Base-by-base conservation (phyloP, 352 stramenopile species). In the Phytopythium kandeliae region DNA sequence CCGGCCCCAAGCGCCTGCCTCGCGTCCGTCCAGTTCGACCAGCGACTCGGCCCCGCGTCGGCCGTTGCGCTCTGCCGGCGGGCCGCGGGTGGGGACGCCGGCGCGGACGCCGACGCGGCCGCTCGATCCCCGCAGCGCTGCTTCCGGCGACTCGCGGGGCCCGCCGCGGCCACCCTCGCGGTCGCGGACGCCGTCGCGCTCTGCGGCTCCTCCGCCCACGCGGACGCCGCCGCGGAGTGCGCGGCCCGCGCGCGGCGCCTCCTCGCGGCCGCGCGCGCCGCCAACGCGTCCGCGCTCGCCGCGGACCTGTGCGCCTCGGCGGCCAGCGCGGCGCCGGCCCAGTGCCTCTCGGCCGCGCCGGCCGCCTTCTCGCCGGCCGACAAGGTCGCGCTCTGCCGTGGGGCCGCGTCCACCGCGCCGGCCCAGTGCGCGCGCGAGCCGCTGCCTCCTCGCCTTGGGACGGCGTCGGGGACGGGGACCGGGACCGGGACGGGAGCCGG, bases 381-480 rank as follows among this genome's bases (percentile, higher is more conserved):
- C 7, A 83, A 83, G 22, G 48, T 67, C 0, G 41, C 51, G 16
- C 58, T 89, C 4, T 86, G 78, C 30, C 51, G 49, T 1, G 40
- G 69, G 15, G 64, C 78, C 5, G 51, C 62, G 17, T 74, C 58
- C n/a, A 54, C 65, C 4, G 65, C 49, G 2, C 75, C 73, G 30
- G 65, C 64, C 2, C 44, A 37, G 0, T 88, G 74, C 37, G 77
- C 65, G 1, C 48, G 54, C 12, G 49, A 50, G n/a, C 40, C 42
- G 5, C 44, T 63, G 12, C 58, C 57, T 15, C 56, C 65, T 6
- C 51, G n/a, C n/a, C n/a, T n/a, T n/a, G n/a, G n/a, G n/a, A n/a
- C n/a, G n/a, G n/a, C n/a, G n/a, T n/a, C n/a, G n/a, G n/a, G n/a
- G n/a, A n/a, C n/a, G n/a, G n/a, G n/a, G n/a, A n/a, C n/a, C n/a